A percentile compares a stretch with the other conserved stretches of the same genome.
Conservation (phyloP, 2,329 filamentous ascomycete genomes). For the Sclerotinia trifoliorum region DNA sequence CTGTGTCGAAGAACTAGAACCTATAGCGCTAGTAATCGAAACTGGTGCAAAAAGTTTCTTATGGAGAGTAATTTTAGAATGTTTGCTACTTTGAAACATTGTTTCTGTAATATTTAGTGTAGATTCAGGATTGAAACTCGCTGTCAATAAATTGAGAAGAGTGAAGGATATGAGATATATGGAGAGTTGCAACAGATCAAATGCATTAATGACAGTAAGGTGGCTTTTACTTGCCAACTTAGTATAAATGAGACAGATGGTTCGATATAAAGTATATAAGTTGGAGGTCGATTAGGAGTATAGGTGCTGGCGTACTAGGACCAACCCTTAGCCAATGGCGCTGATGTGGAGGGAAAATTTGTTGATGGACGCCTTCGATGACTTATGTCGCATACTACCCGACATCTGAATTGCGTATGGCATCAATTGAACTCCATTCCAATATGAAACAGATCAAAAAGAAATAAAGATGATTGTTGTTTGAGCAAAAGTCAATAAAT, state of each 20-base stretch:
- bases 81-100: slow-evolving; percentile 1
- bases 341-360: background rate
- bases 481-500: background rate
- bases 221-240: background rate
- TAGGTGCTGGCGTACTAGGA: background rate
- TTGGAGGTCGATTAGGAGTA: background rate
- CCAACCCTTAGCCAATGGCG: background rate
- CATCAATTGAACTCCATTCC: too few relatives aligned
- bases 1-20: background rate
- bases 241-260: background rate
- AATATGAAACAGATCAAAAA: too few relatives aligned
- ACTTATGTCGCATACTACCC: too few relatives aligned
- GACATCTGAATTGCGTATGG: too few relatives aligned
- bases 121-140: background rate
- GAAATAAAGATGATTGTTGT: too few relatives aligned
- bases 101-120: background rate
- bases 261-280: background rate
- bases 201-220: background rate
- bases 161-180: background rate
- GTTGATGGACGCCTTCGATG: background rate
- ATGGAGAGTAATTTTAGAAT: background rate
- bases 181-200: too few relatives aligned
- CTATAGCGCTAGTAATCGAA: background rate
- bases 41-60: slow-evolving; percentile 1
- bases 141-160: background rate